phyloP scores from a whole-genome alignment of 2,329 filamentous ascomycete species.

The Penicillium capsulatum region DNA sequence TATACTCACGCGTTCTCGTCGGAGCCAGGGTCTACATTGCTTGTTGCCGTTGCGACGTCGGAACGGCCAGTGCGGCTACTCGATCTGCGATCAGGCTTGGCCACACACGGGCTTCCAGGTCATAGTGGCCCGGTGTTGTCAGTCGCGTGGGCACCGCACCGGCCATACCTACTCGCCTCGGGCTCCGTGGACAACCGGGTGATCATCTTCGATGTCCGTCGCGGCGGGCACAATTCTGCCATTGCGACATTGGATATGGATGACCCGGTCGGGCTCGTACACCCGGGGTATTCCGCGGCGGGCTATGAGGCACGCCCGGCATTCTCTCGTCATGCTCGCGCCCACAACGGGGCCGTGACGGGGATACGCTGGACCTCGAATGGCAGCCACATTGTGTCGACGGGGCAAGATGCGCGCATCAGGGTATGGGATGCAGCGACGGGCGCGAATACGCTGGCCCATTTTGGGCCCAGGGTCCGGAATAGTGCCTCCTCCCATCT shows the following conservation, averaged over 20 bases:
- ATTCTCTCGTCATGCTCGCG: conserved; percentile 49
- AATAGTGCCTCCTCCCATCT: conserved; percentile 60
- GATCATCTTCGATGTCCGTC: conserved; percentile 81
- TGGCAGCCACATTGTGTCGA: conserved; percentile 69
- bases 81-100: conserved; percentile 77
- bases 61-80: conserved; percentile 79
- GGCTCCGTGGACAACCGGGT: conserved; percentile 81
- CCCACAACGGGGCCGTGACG: conserved; percentile 79
- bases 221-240: conserved; percentile 62
- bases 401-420: conserved; percentile 78
- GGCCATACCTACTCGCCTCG: conserved; percentile 75
- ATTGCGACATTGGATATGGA: conserved; percentile 79
- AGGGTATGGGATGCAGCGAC: conserved; percentile 80
- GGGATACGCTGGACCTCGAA: conserved; percentile 80
- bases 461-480: conserved; percentile 76
- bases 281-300: conserved; percentile 30
- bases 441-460: conserved; percentile 81
- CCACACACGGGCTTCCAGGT: conserved; percentile 66
- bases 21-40: conserved; percentile 61
- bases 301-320: conserved; percentile 36
- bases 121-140: conserved; percentile 64
- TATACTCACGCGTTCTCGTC: conserved; percentile 67
- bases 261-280: conserved; percentile 66
- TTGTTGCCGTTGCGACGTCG: conserved; percentile 85
- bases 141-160: conserved; percentile 74